These are phyloP conservation scores for Cucurbita pepo DNA, from an alignment of 306 rosid species.

Conservation along the genomic window DNA sequence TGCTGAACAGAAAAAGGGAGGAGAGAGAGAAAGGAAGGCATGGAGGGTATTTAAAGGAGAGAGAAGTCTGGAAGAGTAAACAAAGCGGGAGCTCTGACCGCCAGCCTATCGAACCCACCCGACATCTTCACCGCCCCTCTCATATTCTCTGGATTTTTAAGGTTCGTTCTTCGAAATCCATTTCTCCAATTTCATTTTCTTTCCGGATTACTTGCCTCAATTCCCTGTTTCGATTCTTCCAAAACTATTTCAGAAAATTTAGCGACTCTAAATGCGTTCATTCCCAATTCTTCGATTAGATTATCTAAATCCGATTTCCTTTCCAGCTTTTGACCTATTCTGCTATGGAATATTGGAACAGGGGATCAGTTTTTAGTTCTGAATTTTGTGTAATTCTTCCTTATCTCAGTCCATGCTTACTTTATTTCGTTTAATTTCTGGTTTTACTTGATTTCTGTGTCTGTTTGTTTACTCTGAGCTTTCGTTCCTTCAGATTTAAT, in stretches of 20 bases:
- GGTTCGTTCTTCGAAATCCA: not conserved
- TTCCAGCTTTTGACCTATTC: not conserved
- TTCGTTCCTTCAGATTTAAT: not conserved
- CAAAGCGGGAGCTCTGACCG: slow-evolving; percentile 1
- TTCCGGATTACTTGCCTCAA: not conserved
- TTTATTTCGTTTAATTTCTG: not conserved
- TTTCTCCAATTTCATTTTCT: not conserved
- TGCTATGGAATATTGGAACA: not conserved
- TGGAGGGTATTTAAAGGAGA: not conserved
- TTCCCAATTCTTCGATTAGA: not conserved
- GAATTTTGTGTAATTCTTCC: not conserved
- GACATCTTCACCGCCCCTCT: not conserved
- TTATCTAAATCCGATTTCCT: not conserved
- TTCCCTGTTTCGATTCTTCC: not conserved
- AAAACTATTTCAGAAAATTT: not conserved
- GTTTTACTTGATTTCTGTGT: not conserved
- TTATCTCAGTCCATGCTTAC: not conserved
- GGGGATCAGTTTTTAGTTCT: not conserved
- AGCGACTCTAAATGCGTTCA: not conserved
- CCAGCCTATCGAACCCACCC: not conserved
- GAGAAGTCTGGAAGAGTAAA: not conserved
- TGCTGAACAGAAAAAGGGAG: not conserved
- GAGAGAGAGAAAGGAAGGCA: not conserved
- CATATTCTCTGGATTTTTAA: not conserved
- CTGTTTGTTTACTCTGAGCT: not conserved